Evolutionary conservation across 1,284 basidiomycete genomes (phyloP).

Genomic region (Sporisorium iseilematis-ciliati): DNA sequence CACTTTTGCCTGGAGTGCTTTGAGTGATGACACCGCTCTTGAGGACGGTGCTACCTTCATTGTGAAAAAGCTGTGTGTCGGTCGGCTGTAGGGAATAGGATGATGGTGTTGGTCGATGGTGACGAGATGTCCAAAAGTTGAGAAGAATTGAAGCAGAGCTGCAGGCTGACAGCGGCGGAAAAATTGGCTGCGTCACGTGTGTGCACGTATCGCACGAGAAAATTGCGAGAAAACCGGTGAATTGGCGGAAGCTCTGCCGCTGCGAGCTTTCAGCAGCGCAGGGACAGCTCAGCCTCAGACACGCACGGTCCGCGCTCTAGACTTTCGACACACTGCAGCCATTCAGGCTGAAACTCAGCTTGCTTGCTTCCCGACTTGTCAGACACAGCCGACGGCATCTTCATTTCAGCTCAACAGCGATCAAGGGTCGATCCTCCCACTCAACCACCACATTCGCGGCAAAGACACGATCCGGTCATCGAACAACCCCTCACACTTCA

Average conservation of each 20-base stretch:
- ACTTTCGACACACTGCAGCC: too few relatives aligned
- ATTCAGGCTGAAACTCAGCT: not conserved
- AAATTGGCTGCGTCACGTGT: conserved; percentile 13
- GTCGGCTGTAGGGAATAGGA: too few relatives aligned
- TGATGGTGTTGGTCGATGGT: not conserved
- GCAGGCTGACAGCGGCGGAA: not conserved
- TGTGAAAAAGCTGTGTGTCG: not conserved
- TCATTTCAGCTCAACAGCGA: not conserved
- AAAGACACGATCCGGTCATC: not conserved
- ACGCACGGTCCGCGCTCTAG: conserved; percentile 19
- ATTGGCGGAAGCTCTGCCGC: conserved; percentile 2
- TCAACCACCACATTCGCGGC: not conserved
- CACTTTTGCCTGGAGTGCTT: conserved; percentile 54
- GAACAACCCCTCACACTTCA: not conserved
- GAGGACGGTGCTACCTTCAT: conserved; percentile 49
- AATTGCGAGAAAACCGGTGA: not conserved
- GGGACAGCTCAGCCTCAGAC: not conserved
- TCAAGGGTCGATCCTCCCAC: not conserved
- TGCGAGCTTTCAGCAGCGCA: conserved; percentile 11
- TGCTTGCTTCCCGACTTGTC: not conserved
- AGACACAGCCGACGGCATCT: conserved; percentile 5
- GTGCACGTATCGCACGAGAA: conserved; percentile 15
- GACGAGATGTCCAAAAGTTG: not conserved
- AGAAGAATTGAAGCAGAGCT: conserved; percentile 1
- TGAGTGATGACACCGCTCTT: conserved; percentile 50